Evolutionary conservation across 2,329 filamentous ascomycete genomes (phyloP), one percentile per base, ranked within the genome.

Genomic region (Colletotrichum karsti): DNA sequence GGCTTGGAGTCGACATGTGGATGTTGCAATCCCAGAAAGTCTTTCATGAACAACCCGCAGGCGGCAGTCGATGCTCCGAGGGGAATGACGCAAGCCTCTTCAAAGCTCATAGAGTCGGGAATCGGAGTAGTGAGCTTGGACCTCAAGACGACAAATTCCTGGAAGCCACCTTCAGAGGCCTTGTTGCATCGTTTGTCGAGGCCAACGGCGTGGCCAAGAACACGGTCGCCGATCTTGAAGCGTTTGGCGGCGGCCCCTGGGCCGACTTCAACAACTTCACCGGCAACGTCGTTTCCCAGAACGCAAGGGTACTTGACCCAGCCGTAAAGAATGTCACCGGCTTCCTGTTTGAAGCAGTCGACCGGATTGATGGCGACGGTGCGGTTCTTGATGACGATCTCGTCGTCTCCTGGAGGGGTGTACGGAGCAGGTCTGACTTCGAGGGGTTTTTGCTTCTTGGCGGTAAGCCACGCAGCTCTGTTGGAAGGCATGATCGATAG

Each of bases 301-400:
- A 83, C 73, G 20, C 66, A 63, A 4, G 77, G 78, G 62, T 75
- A 80, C 13, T 63, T 67, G 42, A 63, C 67, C 63, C 58, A 72
- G 30, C 64, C 69, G 12, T 70, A 72, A 18, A 68, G 55, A n/a
- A 69, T 57, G 39, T 70, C 54, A 7, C 70, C 71, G 50, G 67
- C 62, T 18, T 68, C 53, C 50, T 77, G 74, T 12, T 75, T 73
- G 37, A 67, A 61, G 28, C 70, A 51, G 18, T 78, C 75, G 12
- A 76, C 70, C 2, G 75, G 76, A 44, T 78, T 78, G 37, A 78
- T 75, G n/a, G 76, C 77, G 6, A 77, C 71, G 18, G 75, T 76
- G 7, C 73, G 67, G 37, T 74, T 75, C 50, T 71, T 74, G 63
- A 78, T 64, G 48, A 78, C 70, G 37, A 78, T 63, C 48, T 76